Evolutionary conservation across 257 asterid genomes (phyloP), one percentile per base, ranked within the genome.

Genomic region (Solanum medicagineum): DNA sequence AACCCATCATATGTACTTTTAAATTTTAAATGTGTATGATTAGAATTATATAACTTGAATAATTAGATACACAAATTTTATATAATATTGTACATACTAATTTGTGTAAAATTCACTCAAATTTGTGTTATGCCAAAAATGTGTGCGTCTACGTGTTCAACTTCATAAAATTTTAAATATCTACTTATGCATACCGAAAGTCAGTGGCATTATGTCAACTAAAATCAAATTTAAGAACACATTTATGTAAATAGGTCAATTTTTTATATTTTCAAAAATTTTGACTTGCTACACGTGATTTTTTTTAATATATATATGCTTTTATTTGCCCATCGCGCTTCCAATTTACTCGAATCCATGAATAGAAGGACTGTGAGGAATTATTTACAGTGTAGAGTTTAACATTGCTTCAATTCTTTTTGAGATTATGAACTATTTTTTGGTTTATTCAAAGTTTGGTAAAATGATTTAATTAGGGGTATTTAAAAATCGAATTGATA

Each of bases 81-180:
- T 56, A 56, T 17, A 11, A 0, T 19, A 5, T 17, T 2, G 17
- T 56, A 56, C 3, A 0, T 17, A 2, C 1, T 3, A 56, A 57
- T 20, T 57, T 0, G 1, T 0, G 3, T 57, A 5, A 57, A 0
- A 57, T 51, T 12, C 2, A 51, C 6, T 53, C 2, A 2, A 14
- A 10, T n/a, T 59, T 10, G 7, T 10, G 4, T 59, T 1, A n/a
- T 10, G 7, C 0, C 66, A 59, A 59, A n/a, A 59, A n/a, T 59
- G 0, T 4, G 7, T 59, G 14, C n/a, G 4, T n/a, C 0, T 2
- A 59, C 0, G 9, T 59, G n/a, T 59, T 3, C 0, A 9, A 20
- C 8, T 45, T 57, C 20, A 57, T 11, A 57, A 8, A 57, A 57
- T 19, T 59, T 9, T 59, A 59, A 3, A 2, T 59, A 2, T 9